Conservation (phyloP, 495 filamentous ascomycete genomes). For the Poronia punctata region DNA sequence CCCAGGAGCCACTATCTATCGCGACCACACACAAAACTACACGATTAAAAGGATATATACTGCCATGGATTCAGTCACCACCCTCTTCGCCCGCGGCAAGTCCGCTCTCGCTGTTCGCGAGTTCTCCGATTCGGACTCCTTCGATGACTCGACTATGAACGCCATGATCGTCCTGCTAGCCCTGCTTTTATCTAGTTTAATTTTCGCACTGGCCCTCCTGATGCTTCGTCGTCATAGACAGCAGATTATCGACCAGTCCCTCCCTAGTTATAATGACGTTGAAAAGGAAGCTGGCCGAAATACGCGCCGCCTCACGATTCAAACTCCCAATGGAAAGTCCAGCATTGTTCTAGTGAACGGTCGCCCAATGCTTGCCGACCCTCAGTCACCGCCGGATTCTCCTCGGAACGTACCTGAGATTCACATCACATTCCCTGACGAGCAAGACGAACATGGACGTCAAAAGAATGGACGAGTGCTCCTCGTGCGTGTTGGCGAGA, state of each 20-base stretch:
- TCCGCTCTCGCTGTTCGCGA: slow-evolving; percentile 23
- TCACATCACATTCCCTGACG: slow-evolving; percentile 96
- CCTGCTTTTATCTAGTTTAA: slow-evolving; percentile 61
- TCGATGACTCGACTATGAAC: slow-evolving; percentile 53
- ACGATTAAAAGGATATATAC: slow-evolving; percentile 3
- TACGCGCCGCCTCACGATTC: slow-evolving; percentile 41
- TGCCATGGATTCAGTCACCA: slow-evolving; percentile 44
- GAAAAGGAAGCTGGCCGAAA: slow-evolving; percentile 46
- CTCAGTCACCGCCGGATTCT: slow-evolving; percentile 66
- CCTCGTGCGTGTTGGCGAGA: slow-evolving; percentile 86
- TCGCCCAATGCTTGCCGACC: slow-evolving; percentile 66
- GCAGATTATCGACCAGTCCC: slow-evolving; percentile 45
- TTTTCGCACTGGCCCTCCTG: slow-evolving; percentile 59
- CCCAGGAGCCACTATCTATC: too few relatives aligned
- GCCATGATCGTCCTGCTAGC: slow-evolving; percentile 75
- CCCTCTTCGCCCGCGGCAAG: slow-evolving; percentile 40
- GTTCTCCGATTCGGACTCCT: slow-evolving; percentile 32
- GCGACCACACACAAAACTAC: neutral
- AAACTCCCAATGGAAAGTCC: slow-evolving; percentile 60
- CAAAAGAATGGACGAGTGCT: slow-evolving; percentile 80
- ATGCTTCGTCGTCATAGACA: slow-evolving; percentile 55
- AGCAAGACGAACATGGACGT: slow-evolving; percentile 81
- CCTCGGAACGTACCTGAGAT: slow-evolving; percentile 85
- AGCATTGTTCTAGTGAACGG: slow-evolving; percentile 65
- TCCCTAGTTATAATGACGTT: slow-evolving; percentile 50